Evolutionary conservation across 2,329 filamentous ascomycete genomes (phyloP).

Genomic region (Microcyclosporella mali): DNA sequence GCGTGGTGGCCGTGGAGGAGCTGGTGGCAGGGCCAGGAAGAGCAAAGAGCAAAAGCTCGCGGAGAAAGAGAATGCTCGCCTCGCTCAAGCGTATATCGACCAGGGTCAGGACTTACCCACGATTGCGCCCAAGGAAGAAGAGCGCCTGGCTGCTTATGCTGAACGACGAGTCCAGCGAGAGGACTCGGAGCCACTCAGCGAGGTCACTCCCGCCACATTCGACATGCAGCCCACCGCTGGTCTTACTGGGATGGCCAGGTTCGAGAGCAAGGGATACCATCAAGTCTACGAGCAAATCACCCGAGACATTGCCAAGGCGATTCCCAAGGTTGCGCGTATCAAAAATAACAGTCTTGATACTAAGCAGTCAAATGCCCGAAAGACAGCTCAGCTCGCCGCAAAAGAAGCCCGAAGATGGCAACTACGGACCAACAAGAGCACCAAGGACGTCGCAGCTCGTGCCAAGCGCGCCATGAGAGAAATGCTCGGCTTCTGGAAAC

Average conservation of each 20-base stretch:
- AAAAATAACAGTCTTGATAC: conserved; percentile 79
- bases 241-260: conserved; percentile 31
- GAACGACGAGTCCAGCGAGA: conserved; percentile 30
- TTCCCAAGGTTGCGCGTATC: conserved; percentile 85
- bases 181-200: conserved; percentile 50
- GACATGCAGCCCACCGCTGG: conserved; percentile 28
- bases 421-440: conserved; percentile 94
- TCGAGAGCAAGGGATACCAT: conserved; percentile 62
- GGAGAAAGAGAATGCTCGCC: conserved; percentile 71
- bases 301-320: conserved; percentile 87
- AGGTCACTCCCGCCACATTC: conserved; percentile 37
- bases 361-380: conserved; percentile 92
- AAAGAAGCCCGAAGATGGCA: conserved; percentile 98
- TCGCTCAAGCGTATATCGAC: conserved; percentile 77
- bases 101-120: conserved; percentile 66
- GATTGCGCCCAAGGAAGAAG: conserved; percentile 55
- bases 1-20: conserved; percentile 25
- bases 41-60: conserved; percentile 69
- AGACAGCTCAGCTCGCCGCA: conserved; percentile 91
- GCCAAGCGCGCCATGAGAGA: conserved; percentile 98
- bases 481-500: conserved; percentile 99
- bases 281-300: conserved; percentile 97
- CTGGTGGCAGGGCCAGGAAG: conserved; percentile 66
- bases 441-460: conserved; percentile 92
- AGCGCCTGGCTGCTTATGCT: conserved; percentile 38